Conservation (phyloP, 129 eudicot genomes). For the Rutidosis leptorrhynchoides region DNA sequence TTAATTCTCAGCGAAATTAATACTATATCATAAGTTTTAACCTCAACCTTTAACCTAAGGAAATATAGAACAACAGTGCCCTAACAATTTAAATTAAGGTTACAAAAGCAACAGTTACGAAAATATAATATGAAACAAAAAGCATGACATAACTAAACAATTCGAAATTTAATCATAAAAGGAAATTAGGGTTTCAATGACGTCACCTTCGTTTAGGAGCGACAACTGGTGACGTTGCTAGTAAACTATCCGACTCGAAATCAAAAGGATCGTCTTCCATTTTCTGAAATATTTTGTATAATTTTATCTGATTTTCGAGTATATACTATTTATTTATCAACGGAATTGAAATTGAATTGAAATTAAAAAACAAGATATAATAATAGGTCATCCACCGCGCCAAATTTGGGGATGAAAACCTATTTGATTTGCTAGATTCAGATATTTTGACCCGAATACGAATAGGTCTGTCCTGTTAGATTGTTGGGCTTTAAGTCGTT, state of each 20-base stretch:
- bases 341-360: slow-evolving; percentile 1
- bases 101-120: background rate
- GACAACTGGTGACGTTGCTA: slow-evolving; percentile 31
- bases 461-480: background rate
- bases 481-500: slow-evolving; percentile 5
- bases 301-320: background rate
- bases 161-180: background rate
- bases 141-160: background rate
- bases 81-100: slow-evolving; percentile 8
- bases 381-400: slow-evolving; percentile 25
- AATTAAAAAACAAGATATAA: background rate
- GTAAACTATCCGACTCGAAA: slow-evolving; percentile 31
- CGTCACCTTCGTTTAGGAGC: slow-evolving; percentile 11
- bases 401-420: slow-evolving; percentile 24
- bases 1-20: background rate
- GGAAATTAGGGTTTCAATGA: background rate
- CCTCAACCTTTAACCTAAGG: background rate
- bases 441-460: slow-evolving; percentile 8
- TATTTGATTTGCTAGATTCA: slow-evolving; percentile 16
- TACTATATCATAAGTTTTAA: background rate
- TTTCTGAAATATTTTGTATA: background rate
- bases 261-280: slow-evolving; percentile 42
- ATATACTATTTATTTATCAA: background rate
- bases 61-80: background rate
- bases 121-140: background rate